phyloP scores from a whole-genome alignment of 768 basidiomycete species.

The Hortiboletus flavorubellus region DNA sequence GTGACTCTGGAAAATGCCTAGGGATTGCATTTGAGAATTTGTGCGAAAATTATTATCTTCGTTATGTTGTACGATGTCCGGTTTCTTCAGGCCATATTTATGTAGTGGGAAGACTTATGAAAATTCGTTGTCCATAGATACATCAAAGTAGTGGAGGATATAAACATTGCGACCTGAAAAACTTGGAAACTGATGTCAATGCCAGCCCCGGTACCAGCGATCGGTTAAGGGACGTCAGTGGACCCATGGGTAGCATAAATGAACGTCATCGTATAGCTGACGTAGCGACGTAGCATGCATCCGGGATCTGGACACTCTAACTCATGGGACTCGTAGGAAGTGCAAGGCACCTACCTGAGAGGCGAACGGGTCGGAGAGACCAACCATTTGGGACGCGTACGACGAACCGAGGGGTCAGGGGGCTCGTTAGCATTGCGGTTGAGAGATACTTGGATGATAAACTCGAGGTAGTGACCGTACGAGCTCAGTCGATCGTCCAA shows the following conservation, averaged over 20 bases:
- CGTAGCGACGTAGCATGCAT: background rate
- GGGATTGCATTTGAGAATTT: background rate
- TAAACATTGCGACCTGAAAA: background rate
- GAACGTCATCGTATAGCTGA: background rate
- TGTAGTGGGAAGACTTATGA: background rate
- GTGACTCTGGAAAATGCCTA: constrained; percentile 16
- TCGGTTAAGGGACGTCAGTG: background rate
- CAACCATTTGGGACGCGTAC: too few species aligned
- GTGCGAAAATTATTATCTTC: background rate
- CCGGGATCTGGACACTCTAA: background rate
- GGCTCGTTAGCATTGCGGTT: too few species aligned
- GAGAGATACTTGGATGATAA: too few species aligned
- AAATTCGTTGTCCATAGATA: background rate
- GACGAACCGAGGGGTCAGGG: too few species aligned
- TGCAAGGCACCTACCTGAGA: background rate
- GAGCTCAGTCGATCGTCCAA: too few species aligned
- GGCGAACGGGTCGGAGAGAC: too few species aligned
- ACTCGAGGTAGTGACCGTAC: too few species aligned
- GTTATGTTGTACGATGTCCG: background rate
- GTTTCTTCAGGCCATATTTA: background rate
- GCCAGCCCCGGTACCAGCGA: background rate
- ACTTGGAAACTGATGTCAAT: background rate
- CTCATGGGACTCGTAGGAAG: background rate
- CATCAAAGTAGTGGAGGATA: background rate
- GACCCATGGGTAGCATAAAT: background rate